Percentiles rank a stretch among this genome's conserved stretches.
These are phyloP conservation scores for Triticum dicoccoides DNA, from an alignment of 176 grass and related monocot genomes.

Conservation along the genomic window DNA sequence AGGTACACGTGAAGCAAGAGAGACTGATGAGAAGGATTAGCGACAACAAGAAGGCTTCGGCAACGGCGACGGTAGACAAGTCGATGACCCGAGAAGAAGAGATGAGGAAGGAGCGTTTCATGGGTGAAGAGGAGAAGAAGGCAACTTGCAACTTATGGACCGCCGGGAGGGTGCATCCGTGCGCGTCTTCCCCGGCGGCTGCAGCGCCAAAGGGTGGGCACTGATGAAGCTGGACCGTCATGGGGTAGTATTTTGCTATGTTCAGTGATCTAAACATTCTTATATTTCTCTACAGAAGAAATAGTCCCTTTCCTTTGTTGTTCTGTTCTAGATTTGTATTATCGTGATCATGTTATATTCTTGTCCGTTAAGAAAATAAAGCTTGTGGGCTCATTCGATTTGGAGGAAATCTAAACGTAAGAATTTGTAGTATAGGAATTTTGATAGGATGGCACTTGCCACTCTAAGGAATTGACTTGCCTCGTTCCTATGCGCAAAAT, in stretches of 20 bases:
- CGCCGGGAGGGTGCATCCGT: conserved; percentile 14
- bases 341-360: too few relatives aligned
- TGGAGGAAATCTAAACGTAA: too few relatives aligned
- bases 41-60: background rate
- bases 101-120: background rate
- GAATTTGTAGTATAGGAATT: too few relatives aligned
- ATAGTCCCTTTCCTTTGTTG: background rate
- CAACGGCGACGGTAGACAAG: background rate
- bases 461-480: too few relatives aligned
- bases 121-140: background rate
- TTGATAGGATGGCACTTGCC: too few relatives aligned
- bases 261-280: too few relatives aligned
- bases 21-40: background rate
- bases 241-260: background rate
- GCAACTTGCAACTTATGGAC: background rate
- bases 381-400: too few relatives aligned
- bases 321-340: too few relatives aligned
- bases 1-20: conserved; percentile 35
- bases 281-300: too few relatives aligned
- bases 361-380: too few relatives aligned
- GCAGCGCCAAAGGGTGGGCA: background rate
- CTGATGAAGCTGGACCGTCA: background rate
- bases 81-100: background rate
- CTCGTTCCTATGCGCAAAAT: too few relatives aligned
- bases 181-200: too few relatives aligned